A percentile compares a stretch with the other conserved stretches of the same genome.
These are phyloP conservation scores for Globisporangium spiculum DNA, from an alignment of 352 stramenopile genomes.

Conservation along the genomic window DNA sequence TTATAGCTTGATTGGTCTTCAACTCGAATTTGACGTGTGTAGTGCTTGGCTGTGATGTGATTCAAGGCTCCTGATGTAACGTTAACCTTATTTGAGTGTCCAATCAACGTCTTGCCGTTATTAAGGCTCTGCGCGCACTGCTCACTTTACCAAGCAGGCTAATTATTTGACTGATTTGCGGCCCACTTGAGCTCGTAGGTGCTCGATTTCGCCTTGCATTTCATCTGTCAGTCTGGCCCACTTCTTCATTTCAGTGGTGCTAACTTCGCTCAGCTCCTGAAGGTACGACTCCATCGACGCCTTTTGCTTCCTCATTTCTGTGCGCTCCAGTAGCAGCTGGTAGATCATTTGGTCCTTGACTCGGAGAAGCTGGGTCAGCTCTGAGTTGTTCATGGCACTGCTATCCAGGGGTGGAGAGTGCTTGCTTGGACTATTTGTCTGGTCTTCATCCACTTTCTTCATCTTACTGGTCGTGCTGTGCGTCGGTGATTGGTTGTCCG, in stretches of 20 bases:
- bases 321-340: slow-evolving; percentile 67
- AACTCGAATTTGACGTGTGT: too few species aligned
- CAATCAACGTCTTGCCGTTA: background rate
- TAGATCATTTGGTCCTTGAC: slow-evolving; percentile 88
- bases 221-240: slow-evolving; percentile 78
- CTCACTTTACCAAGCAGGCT: background rate
- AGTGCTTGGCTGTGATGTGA: background rate
- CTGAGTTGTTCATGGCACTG: background rate
- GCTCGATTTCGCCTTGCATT: slow-evolving; percentile 79
- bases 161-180: background rate
- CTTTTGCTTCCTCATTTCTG: slow-evolving; percentile 48
- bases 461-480: background rate
- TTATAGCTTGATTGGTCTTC: too few species aligned
- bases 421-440: background rate
- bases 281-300: slow-evolving; percentile 48
- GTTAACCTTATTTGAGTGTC: background rate
- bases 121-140: background rate
- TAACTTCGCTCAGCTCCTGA: slow-evolving; percentile 64
- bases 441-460: background rate
- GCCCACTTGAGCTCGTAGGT: slow-evolving; percentile 34
- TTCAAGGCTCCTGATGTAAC: background rate
- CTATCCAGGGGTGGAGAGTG: background rate
- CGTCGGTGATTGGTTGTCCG: background rate
- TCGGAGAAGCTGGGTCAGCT: slow-evolving; percentile 41
- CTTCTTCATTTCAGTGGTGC: slow-evolving; percentile 79